phyloP scores from a whole-genome alignment of 2,329 filamentous ascomycete genomes.

The Monosporascus sp. region DNA sequence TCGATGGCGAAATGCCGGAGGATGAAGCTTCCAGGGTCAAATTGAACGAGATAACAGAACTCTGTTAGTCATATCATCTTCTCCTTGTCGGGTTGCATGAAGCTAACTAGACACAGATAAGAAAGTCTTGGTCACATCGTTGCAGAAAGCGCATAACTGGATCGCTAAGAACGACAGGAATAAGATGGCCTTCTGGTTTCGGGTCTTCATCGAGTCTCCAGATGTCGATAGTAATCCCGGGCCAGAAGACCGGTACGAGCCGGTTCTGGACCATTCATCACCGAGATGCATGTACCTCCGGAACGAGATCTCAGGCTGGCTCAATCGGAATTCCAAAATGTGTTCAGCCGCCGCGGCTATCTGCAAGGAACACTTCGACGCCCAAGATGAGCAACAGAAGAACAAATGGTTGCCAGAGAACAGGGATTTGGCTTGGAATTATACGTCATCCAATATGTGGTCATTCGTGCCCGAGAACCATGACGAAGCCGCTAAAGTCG shows the following conservation, averaged over 20 bases:
- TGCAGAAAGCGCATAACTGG: constrained; percentile 67
- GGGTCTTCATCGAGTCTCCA: constrained; percentile 54
- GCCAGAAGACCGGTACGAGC: constrained; percentile 45
- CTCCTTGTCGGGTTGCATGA: background rate
- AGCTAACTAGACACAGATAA: constrained; percentile 46
- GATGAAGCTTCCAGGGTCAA: constrained; percentile 54
- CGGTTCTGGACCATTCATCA: constrained; percentile 45
- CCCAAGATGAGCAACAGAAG: constrained; percentile 43
- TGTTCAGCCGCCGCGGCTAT: constrained; percentile 51
- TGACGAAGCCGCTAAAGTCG: constrained; percentile 37
- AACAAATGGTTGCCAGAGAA: constrained; percentile 45
- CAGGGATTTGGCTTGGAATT: constrained; percentile 51
- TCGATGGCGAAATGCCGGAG: constrained; percentile 56
- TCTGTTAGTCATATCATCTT: constrained; percentile 42
- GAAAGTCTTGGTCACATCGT: constrained; percentile 59
- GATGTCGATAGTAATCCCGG: constrained; percentile 43
- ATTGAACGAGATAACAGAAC: constrained; percentile 58
- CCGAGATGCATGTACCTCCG: constrained; percentile 55
- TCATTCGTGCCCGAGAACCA: constrained; percentile 22
- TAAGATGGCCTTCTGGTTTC: constrained; percentile 66
- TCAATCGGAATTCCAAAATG: constrained; percentile 55
- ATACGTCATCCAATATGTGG: constrained; percentile 36
- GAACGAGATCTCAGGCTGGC: constrained; percentile 57
- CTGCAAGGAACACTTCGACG: constrained; percentile 50
- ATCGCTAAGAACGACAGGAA: constrained; percentile 64